Evolutionary conservation across 768 basidiomycete species (phyloP), one percentile per base, ranked within the genome.

Genomic region (Pleurotus cornucopiae): DNA sequence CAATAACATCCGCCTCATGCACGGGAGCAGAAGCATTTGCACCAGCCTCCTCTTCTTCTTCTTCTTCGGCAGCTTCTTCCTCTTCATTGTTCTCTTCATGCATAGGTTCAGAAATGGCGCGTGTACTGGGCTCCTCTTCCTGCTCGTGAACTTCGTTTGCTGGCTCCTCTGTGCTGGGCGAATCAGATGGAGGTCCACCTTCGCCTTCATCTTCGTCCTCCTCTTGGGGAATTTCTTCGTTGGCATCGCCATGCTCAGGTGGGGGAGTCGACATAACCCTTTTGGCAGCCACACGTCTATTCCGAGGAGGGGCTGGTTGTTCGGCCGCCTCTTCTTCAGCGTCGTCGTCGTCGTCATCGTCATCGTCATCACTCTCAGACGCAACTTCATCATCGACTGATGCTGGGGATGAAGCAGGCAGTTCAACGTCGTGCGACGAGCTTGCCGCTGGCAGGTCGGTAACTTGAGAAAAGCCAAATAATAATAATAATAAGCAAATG

Each of bases 271-370:
- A 44, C 20, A 44, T 21, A 13, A 21, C 47, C 23, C 21, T 18
- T 26, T 18, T 40, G 20, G 21, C 7, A 34, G 11, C 1, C 11
- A 2, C 30, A 34, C 30, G 30, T 34, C 30, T 34, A 34, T 34
- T 34, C 30, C 30, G 30, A 34, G 30, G 30, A 34, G 30, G 30
- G 6, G 30, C 7, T 34, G 30, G 30, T 34, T 34, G 30, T 34
- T 34, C 7, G 30, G 9, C 13, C 14, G 14, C 21, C 25, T 58
- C 52, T 40, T 55, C 40, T 6, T 4, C 39, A 16, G 21, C 18
- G 1, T 39, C 23, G 26, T 58, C 41, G 26, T 46, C 37, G 43
- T 41, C 57, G 25, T 54, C 23, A 34, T 54, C 48, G 26, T 60
- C 59, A 23, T 57, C 18, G 18, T 18, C 46, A 21, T 47, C 48